Evolutionary conservation across 306 rosid species (phyloP).

Genomic region (Gleditsia sinensis): DNA sequence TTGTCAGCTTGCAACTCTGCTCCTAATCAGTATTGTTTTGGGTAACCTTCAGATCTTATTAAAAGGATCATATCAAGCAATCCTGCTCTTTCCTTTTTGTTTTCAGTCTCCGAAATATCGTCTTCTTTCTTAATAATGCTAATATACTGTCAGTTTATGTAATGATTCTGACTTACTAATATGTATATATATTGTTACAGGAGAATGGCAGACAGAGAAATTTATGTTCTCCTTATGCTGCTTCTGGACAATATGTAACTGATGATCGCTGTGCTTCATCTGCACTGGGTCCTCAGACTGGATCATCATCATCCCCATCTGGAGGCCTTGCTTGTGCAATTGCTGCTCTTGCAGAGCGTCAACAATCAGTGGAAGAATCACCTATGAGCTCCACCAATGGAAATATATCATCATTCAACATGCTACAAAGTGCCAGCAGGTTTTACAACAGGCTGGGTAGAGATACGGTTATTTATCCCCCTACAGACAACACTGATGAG

Average conservation of each 20-base stretch:
- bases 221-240: conserved; percentile 47
- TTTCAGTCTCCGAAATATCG: neutral
- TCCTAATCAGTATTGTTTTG: neutral
- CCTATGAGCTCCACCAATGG: conserved; percentile 49
- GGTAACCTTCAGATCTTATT: neutral
- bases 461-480: conserved; percentile 55
- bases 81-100: neutral
- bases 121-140: neutral
- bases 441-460: conserved; percentile 59
- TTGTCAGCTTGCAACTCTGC: neutral
- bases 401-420: conserved; percentile 47
- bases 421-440: conserved; percentile 57
- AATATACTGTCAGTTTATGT: neutral
- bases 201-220: conserved; percentile 77
- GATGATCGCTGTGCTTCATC: conserved; percentile 52
- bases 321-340: conserved; percentile 94
- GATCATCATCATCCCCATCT: conserved; percentile 82
- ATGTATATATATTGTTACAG: conserved; percentile 44
- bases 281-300: conserved; percentile 47
- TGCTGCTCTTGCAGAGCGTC: conserved; percentile 99
- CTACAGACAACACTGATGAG: conserved; percentile 50
- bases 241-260: conserved; percentile 49
- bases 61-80: neutral
- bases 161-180: conserved; percentile 26
- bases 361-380: conserved; percentile 70